Conservation (phyloP, 495 filamentous ascomycete species). For the Aspergillus sclerotioniger region DNA sequence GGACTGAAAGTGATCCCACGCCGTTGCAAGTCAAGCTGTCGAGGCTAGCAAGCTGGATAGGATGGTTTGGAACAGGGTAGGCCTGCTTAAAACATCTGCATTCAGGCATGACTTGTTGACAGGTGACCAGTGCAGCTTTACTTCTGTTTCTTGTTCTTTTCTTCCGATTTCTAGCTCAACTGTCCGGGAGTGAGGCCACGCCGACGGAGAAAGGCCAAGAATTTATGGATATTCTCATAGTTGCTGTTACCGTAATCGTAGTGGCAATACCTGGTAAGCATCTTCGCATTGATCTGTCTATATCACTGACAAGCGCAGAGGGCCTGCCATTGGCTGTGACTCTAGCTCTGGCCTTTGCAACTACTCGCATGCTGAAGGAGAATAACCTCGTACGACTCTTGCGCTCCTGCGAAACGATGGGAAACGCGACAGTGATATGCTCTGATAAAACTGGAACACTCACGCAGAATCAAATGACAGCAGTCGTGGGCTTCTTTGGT, state of each 20-base stretch:
- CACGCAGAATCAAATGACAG: conserved; percentile 72
- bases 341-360: conserved; percentile 69
- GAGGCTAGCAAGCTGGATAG: conserved; percentile 63
- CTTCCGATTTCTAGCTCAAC: conserved; percentile 58
- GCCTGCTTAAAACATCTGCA: not conserved
- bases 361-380: conserved; percentile 67
- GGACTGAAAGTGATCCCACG: conserved; percentile 59
- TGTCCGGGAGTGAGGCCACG: conserved; percentile 44
- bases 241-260: conserved; percentile 66
- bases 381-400: conserved; percentile 67
- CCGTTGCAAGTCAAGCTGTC: conserved; percentile 65
- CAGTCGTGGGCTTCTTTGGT: conserved; percentile 60
- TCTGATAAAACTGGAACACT: conserved; percentile 71
- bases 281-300: not conserved
- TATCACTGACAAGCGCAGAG: conserved; percentile 38
- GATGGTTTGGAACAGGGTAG: conserved; percentile 48
- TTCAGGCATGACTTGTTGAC: conserved; percentile 28
- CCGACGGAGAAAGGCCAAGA: conserved; percentile 59
- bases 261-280: conserved; percentile 60
- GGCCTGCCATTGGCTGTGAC: conserved; percentile 69
- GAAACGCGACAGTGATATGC: conserved; percentile 67
- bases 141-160: conserved; percentile 61
- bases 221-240: conserved; percentile 67
- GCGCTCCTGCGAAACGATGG: conserved; percentile 71
- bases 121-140: conserved; percentile 51